Conservation (phyloP, 2,329 filamentous ascomycete genomes). For the Cladophialophora carrionii region DNA sequence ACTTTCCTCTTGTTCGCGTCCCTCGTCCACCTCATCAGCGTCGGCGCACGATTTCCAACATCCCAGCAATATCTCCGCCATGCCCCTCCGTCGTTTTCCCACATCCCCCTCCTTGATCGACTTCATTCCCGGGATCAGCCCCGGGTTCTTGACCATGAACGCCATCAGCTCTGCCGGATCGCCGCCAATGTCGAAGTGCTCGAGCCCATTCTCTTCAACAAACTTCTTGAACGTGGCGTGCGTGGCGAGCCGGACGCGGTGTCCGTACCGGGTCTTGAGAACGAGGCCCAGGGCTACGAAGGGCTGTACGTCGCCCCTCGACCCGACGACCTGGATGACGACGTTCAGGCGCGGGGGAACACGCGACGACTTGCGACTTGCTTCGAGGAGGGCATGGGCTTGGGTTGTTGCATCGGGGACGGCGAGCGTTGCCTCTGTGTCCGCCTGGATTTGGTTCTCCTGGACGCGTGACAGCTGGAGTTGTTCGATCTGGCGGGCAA, state of each 20-base stretch:
- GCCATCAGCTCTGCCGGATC: conserved; percentile 78
- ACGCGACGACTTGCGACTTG: conserved; percentile 59
- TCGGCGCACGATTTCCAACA: conserved; percentile 88
- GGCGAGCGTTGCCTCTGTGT: conserved; percentile 53
- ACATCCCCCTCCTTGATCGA: conserved; percentile 77
- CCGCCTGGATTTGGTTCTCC: conserved; percentile 44
- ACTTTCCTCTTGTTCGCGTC: conserved; percentile 46
- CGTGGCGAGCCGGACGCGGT: conserved; percentile 73
- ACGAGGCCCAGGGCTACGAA: conserved; percentile 71
- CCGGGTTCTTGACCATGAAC: conserved; percentile 89
- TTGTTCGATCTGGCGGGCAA: conserved; percentile 64
- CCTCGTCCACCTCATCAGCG: conserved; percentile 65
- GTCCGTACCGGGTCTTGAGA: conserved; percentile 66
- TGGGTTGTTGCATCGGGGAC: neutral
- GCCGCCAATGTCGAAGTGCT: conserved; percentile 77
- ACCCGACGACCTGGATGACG: conserved; percentile 75
- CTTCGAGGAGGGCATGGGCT: conserved; percentile 60
- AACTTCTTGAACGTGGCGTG: conserved; percentile 70
- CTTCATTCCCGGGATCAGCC: conserved; percentile 80
- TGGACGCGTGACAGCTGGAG: conserved; percentile 44
- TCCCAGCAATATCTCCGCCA: conserved; percentile 77
- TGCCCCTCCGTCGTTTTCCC: conserved; percentile 72
- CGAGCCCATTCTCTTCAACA: conserved; percentile 70
- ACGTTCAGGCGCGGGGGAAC: conserved; percentile 70
- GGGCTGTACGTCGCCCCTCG: conserved; percentile 74